Evolutionary conservation across 768 basidiomycete genomes (phyloP), one percentile per base, ranked within the genome.

Genomic region (Symmetrospora coprosmae): DNA sequence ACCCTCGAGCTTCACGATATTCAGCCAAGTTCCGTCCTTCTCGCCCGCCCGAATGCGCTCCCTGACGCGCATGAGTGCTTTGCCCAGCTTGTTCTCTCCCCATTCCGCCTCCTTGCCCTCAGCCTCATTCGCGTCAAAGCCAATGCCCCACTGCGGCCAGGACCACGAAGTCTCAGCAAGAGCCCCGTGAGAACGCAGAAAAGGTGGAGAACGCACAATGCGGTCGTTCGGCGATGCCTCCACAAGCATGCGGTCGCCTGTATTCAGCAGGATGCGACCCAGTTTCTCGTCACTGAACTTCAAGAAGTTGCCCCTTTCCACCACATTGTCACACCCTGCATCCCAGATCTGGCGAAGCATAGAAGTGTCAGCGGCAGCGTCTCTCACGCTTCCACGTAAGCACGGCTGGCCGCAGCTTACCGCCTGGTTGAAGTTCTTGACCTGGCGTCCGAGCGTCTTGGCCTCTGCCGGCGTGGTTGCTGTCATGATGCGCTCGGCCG

Each of bases 391-490:
- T 23, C n/a, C n/a, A n/a, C n/a, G n/a, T n/a, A n/a, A n/a, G n/a
- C n/a, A n/a, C n/a, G n/a, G n/a, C n/a, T n/a, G 6, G n/a, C 17
- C n/a, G 17, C 6, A 6, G 17, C 51, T 33, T 19, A 61, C 50
- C 30, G 23, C 35, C 50, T 61, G 59, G 11, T 61, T 61, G 59
- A 61, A 61, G 23, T 61, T 61, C 49, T 58, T 59, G 31, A 61
- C 59, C 40, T 61, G 33, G 14, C 59, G 34, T 5, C 59, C 59
- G 11, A 50, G 23, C 34, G 53, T 61, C 50, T 61, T 61, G 23
- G 59, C 59, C 38, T 61, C 59, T 37, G 59, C 59, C 55, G 59
- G 59, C 35, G 50, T 61, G 4, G 17, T 9, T 6, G 50, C 23
- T 30, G 55, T 33, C 4, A 33, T 49, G 34, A 61, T 61, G 27